phyloP scores from a whole-genome alignment of 768 basidiomycete genomes.

The Pulveroboletus sp. region DNA sequence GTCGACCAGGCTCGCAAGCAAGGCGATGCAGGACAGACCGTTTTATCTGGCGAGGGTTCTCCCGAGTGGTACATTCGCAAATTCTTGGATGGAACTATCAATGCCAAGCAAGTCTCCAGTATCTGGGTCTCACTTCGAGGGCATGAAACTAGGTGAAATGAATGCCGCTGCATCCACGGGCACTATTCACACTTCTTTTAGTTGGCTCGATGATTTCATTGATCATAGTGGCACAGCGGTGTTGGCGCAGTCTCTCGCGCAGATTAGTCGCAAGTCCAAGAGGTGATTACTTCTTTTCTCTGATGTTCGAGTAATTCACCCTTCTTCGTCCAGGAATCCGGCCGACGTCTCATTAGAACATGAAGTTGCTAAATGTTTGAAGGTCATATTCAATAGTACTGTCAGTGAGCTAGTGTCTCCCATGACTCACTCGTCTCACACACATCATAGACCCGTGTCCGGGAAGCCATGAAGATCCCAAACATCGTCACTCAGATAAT shows the following conservation, averaged over 20 bases:
- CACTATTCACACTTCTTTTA: conserved; percentile 31
- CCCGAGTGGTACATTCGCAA: conserved; percentile 94
- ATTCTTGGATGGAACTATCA: conserved; percentile 84
- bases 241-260: conserved; percentile 70
- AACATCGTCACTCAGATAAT: conserved; percentile 75
- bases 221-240: conserved; percentile 78
- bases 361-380: conserved; percentile 85
- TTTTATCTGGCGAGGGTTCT: conserved; percentile 55
- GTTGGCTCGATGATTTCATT: conserved; percentile 80
- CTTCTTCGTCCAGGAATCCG: conserved; percentile 22
- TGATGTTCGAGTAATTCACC: neutral
- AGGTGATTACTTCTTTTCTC: conserved; percentile 41
- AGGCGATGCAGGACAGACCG: conserved; percentile 51
- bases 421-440: conserved; percentile 5
- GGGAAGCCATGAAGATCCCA: conserved; percentile 69
- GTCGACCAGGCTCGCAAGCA: conserved; percentile 60
- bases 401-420: conserved; percentile 34
- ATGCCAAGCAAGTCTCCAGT: conserved; percentile 70
- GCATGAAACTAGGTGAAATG: conserved; percentile 67
- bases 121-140: conserved; percentile 76
- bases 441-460: conserved; percentile 50
- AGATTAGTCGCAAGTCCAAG: conserved; percentile 67
- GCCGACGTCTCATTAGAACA: conserved; percentile 72
- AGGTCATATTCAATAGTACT: conserved; percentile 67
- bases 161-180: neutral